Evolutionary conservation across 2,329 filamentous ascomycete species (phyloP).

Genomic region (Arthrobotrys pseudoclavata): DNA sequence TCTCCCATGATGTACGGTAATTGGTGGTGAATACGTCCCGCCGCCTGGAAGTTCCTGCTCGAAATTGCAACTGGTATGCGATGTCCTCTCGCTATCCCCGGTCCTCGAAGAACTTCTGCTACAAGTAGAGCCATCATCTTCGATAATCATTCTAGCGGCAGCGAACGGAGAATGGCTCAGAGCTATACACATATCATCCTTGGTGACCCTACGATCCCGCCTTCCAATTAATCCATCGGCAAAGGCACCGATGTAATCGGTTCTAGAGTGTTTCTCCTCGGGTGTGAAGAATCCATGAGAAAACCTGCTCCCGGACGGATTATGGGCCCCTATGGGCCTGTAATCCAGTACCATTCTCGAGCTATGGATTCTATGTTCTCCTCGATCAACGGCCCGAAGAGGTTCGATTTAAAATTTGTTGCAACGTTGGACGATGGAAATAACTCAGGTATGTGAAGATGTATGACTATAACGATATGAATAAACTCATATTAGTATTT

Average conservation of each 20-base stretch:
- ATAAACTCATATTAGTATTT: constrained; percentile 32
- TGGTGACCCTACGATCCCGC: constrained; percentile 33
- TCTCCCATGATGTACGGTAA: constrained; percentile 44
- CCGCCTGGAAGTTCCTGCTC: constrained; percentile 31
- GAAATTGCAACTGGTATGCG: constrained; percentile 52
- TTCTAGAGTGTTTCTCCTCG: constrained; percentile 33
- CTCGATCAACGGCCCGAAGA: constrained; percentile 2
- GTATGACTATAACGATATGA: not conserved
- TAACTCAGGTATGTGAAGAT: constrained; percentile 27
- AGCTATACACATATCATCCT: constrained; percentile 46
- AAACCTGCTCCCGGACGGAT: constrained; percentile 33
- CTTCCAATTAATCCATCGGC: constrained; percentile 31
- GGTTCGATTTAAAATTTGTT: constrained; percentile 1
- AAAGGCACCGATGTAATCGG: constrained; percentile 39
- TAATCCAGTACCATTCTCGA: constrained; percentile 41
- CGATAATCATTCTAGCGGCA: constrained; percentile 18
- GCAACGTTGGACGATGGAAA: constrained; percentile 21
- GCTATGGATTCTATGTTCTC: constrained; percentile 22
- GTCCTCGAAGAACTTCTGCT: constrained; percentile 49
- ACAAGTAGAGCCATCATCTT: constrained; percentile 38
- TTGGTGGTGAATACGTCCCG: constrained; percentile 35
- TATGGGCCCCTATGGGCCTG: constrained; percentile 38
- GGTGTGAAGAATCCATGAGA: constrained; percentile 35
- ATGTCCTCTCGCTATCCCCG: constrained; percentile 47
- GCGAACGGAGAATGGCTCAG: constrained; percentile 19